These are phyloP conservation scores for Lophiotrema nucula DNA, from an alignment of 495 filamentous ascomycete genomes.

Conservation along the genomic window DNA sequence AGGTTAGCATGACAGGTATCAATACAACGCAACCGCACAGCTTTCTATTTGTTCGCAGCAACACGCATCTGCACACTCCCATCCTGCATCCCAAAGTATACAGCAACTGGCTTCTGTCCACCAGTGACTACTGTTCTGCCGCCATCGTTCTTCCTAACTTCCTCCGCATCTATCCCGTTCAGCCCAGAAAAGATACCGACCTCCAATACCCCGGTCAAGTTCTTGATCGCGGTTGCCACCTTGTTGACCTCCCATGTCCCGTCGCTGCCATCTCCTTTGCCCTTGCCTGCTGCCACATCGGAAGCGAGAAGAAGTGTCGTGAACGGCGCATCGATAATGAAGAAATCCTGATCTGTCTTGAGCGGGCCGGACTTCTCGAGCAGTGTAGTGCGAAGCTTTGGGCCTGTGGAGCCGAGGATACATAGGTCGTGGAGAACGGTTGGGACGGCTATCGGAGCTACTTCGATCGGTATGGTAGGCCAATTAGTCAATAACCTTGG, in stretches of 20 bases:
- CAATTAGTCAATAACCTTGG: slow-evolving; percentile 73
- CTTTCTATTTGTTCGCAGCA: slow-evolving; percentile 1
- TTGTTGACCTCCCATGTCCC: slow-evolving; percentile 67
- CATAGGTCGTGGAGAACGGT: slow-evolving; percentile 66
- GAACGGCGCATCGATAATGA: slow-evolving; percentile 91
- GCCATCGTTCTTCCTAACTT: slow-evolving; percentile 49
- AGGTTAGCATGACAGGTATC: background rate
- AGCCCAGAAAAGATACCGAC: slow-evolving; percentile 84
- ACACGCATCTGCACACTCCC: slow-evolving; percentile 47
- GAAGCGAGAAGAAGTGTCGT: slow-evolving; percentile 60
- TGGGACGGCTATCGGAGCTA: slow-evolving; percentile 75
- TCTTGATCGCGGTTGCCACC: slow-evolving; percentile 69
- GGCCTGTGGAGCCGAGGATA: slow-evolving; percentile 66
- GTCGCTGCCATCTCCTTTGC: slow-evolving; percentile 47
- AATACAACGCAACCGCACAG: background rate
- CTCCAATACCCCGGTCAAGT: slow-evolving; percentile 83
- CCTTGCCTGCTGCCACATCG: slow-evolving; percentile 49
- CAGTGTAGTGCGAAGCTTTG: slow-evolving; percentile 65
- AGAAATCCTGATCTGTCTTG: slow-evolving; percentile 92
- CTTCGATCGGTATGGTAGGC: slow-evolving; percentile 87
- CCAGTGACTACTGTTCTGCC: slow-evolving; percentile 42
- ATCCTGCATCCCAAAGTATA: slow-evolving; percentile 91
- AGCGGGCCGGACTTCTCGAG: slow-evolving; percentile 74
- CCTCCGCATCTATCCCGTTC: slow-evolving; percentile 67
- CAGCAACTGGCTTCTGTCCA: slow-evolving; percentile 87